phyloP scores from a whole-genome alignment of 495 filamentous ascomycete genomes.

The Jackrogersella minutella region DNA sequence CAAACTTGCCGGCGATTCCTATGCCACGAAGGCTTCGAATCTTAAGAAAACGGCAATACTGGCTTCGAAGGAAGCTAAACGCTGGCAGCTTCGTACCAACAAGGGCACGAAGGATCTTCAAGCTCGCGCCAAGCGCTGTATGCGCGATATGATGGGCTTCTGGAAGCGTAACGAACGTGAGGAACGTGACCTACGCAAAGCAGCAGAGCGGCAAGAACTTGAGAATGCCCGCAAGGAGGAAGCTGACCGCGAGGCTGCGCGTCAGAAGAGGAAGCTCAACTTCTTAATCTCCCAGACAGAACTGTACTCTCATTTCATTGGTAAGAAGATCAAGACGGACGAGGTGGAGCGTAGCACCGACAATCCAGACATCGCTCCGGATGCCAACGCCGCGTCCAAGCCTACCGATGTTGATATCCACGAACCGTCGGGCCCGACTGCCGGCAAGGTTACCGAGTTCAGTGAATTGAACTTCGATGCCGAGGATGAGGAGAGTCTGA shows the following conservation, averaged over 20 bases:
- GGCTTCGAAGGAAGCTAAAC: constrained; percentile 93
- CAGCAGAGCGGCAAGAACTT: constrained; percentile 94
- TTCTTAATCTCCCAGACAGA: constrained; percentile 99
- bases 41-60: constrained; percentile 96
- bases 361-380: constrained; percentile 69
- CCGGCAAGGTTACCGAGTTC: constrained; percentile 84
- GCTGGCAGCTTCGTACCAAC: constrained; percentile 97
- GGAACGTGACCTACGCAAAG: constrained; percentile 91
- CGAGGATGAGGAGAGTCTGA: constrained; percentile 85
- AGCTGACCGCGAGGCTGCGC: constrained; percentile 93
- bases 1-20: constrained; percentile 82
- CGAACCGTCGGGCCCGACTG: constrained; percentile 64
- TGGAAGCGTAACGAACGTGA: constrained; percentile 99
- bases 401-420: constrained; percentile 63
- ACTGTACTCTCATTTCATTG: constrained; percentile 98
- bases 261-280: constrained; percentile 98
- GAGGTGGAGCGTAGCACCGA: constrained; percentile 90
- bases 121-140: constrained; percentile 93
- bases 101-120: constrained; percentile 98
- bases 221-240: constrained; percentile 97
- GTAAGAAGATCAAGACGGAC: constrained; percentile 97
- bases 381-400: constrained; percentile 52
- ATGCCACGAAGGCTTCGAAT: constrained; percentile 86
- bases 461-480: constrained; percentile 95
- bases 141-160: constrained; percentile 99